These are phyloP conservation scores for Rhazya stricta DNA, from an alignment of 257 asterid species.

Conservation along the genomic window DNA sequence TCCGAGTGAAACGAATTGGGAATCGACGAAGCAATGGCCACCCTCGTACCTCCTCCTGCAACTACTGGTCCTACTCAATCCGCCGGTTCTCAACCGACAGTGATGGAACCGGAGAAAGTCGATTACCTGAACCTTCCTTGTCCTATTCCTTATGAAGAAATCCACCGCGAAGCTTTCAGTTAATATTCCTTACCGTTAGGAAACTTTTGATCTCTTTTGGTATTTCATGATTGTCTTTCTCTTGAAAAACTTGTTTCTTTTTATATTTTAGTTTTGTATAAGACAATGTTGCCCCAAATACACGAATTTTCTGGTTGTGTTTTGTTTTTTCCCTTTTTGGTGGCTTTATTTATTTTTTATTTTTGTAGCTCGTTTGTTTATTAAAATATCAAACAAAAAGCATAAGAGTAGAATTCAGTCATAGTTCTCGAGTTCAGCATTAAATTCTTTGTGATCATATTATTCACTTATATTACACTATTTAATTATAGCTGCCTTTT, in stretches of 20 bases:
- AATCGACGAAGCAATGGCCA: constrained; percentile 46
- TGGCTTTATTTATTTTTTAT: neutral
- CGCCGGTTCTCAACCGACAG: constrained; percentile 34
- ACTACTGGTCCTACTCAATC: constrained; percentile 27
- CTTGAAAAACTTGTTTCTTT: neutral
- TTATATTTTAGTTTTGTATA: neutral
- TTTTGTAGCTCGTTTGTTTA: neutral
- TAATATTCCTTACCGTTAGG: constrained; percentile 24
- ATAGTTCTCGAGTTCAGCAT: neutral
- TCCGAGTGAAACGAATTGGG: neutral
- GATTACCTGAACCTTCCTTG: constrained; percentile 81
- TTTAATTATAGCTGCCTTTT: neutral
- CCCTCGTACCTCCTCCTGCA: constrained; percentile 44
- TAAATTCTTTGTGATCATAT: neutral
- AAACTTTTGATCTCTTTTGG: neutral
- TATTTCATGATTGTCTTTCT: neutral
- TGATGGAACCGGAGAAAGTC: constrained; percentile 45
- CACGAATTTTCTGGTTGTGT: neutral
- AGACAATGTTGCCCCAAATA: neutral
- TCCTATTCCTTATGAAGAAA: constrained; percentile 92
- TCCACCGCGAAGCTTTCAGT: constrained; percentile 96
- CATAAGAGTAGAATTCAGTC: neutral
- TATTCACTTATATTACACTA: neutral
- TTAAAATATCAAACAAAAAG: neutral
- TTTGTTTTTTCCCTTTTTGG: neutral